A percentile compares a stretch with the other conserved stretches of the same genome.
phyloP scores from a whole-genome alignment of 2,329 filamentous ascomycete genomes.

The Fusarium chlamydosporum region DNA sequence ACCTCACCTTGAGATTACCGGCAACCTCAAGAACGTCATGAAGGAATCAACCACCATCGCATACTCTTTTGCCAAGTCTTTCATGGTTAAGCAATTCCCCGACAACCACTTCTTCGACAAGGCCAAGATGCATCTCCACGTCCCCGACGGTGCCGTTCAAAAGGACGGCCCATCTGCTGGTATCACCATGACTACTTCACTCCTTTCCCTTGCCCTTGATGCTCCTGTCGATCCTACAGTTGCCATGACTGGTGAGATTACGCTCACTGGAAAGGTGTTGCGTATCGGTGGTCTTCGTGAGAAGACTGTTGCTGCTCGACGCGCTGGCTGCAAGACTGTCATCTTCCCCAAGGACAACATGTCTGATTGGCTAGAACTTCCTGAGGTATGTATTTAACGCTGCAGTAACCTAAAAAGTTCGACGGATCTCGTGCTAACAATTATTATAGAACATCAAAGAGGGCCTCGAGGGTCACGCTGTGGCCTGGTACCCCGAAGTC shows the following conservation, averaged over 20 bases:
- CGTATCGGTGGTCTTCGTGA: conserved; percentile 94
- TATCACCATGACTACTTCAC: conserved; percentile 97
- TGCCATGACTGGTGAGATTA: conserved; percentile 98
- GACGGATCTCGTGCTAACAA: conserved; percentile 23
- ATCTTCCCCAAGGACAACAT: conserved; percentile 96
- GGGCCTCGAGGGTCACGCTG: conserved; percentile 90
- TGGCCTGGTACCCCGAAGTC: conserved; percentile 94
- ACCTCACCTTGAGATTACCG: conserved; percentile 89
- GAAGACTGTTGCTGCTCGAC: conserved; percentile 95
- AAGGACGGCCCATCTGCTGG: conserved; percentile 95
- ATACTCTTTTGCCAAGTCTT: conserved; percentile 93
- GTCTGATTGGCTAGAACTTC: conserved; percentile 97
- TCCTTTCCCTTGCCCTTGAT: conserved; percentile 88
- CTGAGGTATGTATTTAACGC: conserved; percentile 77
- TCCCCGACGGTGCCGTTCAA: conserved; percentile 93
- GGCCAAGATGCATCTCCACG: conserved; percentile 94
- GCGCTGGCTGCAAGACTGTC: conserved; percentile 92
- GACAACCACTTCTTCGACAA: conserved; percentile 97
- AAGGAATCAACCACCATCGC: conserved; percentile 96
- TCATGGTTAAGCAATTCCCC: conserved; percentile 86
- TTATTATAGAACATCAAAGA: conserved; percentile 91
- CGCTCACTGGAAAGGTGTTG: conserved; percentile 95
- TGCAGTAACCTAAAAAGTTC: no score
- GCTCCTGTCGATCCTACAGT: conserved; percentile 84
- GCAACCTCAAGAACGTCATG: conserved; percentile 97